phyloP scores from a whole-genome alignment of 1,139 yeast genomes.

The Blastobotrys buckinghamii region DNA sequence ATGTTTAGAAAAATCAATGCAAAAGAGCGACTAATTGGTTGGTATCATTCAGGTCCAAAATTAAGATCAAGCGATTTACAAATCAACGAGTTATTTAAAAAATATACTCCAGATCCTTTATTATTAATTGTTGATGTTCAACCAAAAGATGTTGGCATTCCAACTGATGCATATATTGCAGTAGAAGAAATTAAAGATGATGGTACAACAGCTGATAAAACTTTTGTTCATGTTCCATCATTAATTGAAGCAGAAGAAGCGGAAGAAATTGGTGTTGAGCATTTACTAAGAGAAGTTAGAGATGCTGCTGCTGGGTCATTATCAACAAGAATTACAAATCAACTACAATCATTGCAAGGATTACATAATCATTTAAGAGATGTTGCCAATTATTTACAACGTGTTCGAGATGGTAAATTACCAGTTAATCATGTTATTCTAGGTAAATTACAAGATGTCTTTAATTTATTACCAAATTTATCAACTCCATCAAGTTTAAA shows the following conservation, averaged over 20 bases:
- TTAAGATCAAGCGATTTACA: constrained; percentile 81
- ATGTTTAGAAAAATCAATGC: constrained; percentile 98
- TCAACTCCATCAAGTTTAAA: constrained; percentile 34
- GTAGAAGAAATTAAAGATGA: constrained; percentile 95
- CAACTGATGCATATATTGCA: constrained; percentile 93
- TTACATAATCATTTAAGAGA: constrained; percentile 74
- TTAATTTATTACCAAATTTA: constrained; percentile 85
- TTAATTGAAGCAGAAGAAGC: constrained; percentile 97
- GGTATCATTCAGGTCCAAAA: constrained; percentile 99
- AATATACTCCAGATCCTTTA: constrained; percentile 76
- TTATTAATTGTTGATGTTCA: constrained; percentile 88
- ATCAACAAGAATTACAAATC: constrained; percentile 80
- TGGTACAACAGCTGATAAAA: constrained; percentile 90
- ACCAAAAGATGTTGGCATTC: constrained; percentile 75
- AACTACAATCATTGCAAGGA: constrained; percentile 82
- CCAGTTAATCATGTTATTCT: constrained; percentile 88
- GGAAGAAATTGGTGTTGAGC: constrained; percentile 98
- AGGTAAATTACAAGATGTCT: constrained; percentile 91
- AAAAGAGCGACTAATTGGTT: constrained; percentile 89
- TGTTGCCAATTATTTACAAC: constrained; percentile 72
- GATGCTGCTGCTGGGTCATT: constrained; percentile 96
- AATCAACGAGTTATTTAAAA: constrained; percentile 84
- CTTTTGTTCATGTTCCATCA: constrained; percentile 91
- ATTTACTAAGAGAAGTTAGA: constrained; percentile 83
- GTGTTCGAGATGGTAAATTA: constrained; percentile 62